Conservation (phyloP, 768 basidiomycete species). For the Amanita phalloides region DNA sequence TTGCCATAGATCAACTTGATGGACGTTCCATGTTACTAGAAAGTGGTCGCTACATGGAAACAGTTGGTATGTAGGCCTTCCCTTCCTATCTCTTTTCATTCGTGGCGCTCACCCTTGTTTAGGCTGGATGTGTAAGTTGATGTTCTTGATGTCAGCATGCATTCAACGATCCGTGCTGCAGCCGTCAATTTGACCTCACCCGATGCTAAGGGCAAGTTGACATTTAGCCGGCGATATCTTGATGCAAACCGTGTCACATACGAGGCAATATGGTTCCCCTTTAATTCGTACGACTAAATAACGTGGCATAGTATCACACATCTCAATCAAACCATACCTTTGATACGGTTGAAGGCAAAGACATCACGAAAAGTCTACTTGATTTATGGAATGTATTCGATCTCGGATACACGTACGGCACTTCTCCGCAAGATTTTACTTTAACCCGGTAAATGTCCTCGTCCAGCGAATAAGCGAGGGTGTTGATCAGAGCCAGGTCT, state of each 20-base stretch:
- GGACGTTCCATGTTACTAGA: slow-evolving; percentile 70
- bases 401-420: slow-evolving; percentile 53
- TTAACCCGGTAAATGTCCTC: slow-evolving; percentile 38
- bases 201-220: slow-evolving; percentile 36
- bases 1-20: slow-evolving; percentile 48
- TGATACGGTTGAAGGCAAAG: slow-evolving; percentile 44
- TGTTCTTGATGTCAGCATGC: background rate
- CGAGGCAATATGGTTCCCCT: slow-evolving; percentile 30
- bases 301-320: slow-evolving; percentile 50
- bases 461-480: background rate
- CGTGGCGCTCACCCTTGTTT: slow-evolving; percentile 7
- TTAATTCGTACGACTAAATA: background rate
- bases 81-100: background rate
- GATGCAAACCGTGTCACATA: slow-evolving; percentile 74
- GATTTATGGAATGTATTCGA: slow-evolving; percentile 48
- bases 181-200: slow-evolving; percentile 37
- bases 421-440: slow-evolving; percentile 68
- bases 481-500: slow-evolving; percentile 23
- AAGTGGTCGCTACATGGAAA: slow-evolving; percentile 89
- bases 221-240: slow-evolving; percentile 63
- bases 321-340: slow-evolving; percentile 38
- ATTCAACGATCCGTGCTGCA: slow-evolving; percentile 10
- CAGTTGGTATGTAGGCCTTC: slow-evolving; percentile 45
- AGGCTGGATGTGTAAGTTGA: slow-evolving; percentile 55
- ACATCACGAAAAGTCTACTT: slow-evolving; percentile 45